Percentiles rank a stretch among this genome's conserved stretches.
Evolutionary conservation across 768 basidiomycete genomes (phyloP).

Genomic region (Hypsizygus marmoreus): DNA sequence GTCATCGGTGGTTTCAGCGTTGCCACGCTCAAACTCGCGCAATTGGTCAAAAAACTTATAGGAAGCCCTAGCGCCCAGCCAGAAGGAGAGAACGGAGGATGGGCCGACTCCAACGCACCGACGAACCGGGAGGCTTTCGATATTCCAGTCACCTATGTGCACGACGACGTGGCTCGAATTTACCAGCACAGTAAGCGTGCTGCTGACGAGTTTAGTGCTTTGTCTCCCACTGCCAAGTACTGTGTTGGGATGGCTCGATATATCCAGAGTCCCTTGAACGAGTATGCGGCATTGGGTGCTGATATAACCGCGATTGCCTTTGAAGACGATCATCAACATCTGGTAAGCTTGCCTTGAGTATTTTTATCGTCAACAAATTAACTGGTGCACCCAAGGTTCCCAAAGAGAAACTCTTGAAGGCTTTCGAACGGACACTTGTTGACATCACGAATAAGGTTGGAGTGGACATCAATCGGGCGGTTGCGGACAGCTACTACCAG

Average conservation of each 20-base stretch:
- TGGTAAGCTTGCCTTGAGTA: slow-evolving; percentile 49
- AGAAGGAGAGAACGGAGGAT: slow-evolving; percentile 29
- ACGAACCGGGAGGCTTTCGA: slow-evolving; percentile 49
- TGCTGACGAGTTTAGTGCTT: slow-evolving; percentile 75
- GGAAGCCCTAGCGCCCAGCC: slow-evolving; percentile 25
- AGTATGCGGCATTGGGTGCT: slow-evolving; percentile 85
- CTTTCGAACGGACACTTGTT: slow-evolving; percentile 85
- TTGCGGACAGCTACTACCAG: slow-evolving; percentile 87
- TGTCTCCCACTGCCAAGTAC: slow-evolving; percentile 82
- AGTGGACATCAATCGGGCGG: slow-evolving; percentile 94
- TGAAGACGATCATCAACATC: slow-evolving; percentile 82
- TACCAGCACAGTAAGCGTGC: slow-evolving; percentile 92
- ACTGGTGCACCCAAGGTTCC: slow-evolving; percentile 60
- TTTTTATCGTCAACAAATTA: slow-evolving; percentile 10
- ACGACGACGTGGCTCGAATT: slow-evolving; percentile 90
- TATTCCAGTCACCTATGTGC: slow-evolving; percentile 79
- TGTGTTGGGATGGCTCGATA: slow-evolving; percentile 94
- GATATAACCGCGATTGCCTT: slow-evolving; percentile 85
- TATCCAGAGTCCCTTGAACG: slow-evolving; percentile 90
- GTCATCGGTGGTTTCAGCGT: slow-evolving; percentile 88
- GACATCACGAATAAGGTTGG: slow-evolving; percentile 92
- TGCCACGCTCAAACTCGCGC: slow-evolving; percentile 70
- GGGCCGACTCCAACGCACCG: slow-evolving; percentile 10
- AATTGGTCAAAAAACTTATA: slow-evolving; percentile 61
- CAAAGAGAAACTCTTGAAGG: slow-evolving; percentile 75